Conservation (phyloP, 2,329 filamentous ascomycete species). For the Hypoxylon sp. region DNA sequence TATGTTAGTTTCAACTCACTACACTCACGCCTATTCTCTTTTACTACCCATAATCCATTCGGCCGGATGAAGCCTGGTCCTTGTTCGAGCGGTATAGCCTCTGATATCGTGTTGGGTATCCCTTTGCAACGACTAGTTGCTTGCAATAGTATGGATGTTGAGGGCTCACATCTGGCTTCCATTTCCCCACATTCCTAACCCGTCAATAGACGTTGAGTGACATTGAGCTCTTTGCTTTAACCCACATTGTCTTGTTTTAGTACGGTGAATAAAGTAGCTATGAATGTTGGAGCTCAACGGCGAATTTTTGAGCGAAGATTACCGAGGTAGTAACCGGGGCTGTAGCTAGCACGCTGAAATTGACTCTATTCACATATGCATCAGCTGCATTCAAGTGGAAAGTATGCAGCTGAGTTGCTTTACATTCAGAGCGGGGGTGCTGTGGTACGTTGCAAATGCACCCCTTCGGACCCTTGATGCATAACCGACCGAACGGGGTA, state of each 20-base stretch:
- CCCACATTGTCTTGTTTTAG: not conserved
- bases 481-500: not conserved
- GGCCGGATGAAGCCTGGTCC: not conserved
- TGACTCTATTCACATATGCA: not conserved
- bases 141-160: not conserved
- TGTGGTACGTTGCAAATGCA: not conserved
- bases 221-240: not conserved
- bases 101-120: not conserved
- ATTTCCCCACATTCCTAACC: not conserved
- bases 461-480: not conserved
- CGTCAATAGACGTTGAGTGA: not conserved
- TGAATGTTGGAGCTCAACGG: not conserved
- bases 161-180: not conserved
- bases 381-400: not conserved
- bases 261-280: not conserved
- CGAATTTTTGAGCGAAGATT: not conserved
- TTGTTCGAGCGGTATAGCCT: not conserved
- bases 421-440: not conserved
- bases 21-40: not conserved
- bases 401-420: not conserved
- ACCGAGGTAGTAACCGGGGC: not conserved
- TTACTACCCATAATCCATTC: not conserved
- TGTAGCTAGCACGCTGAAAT: not conserved
- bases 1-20: slow-evolving; percentile 1
- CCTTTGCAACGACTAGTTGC: not conserved